A percentile compares a stretch with the other conserved stretches of the same genome.
Evolutionary conservation across 345 rosid species (phyloP).

Genomic region (Populus tremula): DNA sequence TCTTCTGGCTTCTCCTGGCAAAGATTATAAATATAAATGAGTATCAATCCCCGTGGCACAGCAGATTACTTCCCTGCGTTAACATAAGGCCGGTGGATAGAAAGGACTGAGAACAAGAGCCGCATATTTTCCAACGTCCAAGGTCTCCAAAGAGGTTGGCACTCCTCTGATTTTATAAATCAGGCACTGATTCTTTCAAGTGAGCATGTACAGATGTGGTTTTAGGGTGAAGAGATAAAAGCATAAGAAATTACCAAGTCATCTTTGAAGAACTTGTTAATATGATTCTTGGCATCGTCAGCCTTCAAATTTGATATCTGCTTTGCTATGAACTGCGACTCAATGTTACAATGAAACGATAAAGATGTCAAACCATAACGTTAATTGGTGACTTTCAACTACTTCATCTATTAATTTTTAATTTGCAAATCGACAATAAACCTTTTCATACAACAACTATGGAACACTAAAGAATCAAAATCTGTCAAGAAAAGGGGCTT

Average conservation of each 20-base stretch:
- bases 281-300: background rate
- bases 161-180: background rate
- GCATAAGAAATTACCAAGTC: background rate
- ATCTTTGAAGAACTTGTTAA: background rate
- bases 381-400: background rate
- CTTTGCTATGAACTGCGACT: background rate
- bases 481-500: constrained; percentile 50
- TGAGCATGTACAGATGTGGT: background rate
- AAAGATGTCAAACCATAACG: background rate
- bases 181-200: background rate
- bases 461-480: constrained; percentile 29
- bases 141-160: background rate
- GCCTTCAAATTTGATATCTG: background rate
- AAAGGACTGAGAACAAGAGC: background rate
- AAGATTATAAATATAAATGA: background rate
- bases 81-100: background rate
- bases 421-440: constrained; percentile 7
- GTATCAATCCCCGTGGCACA: background rate
- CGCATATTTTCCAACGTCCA: background rate
- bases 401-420: constrained; percentile 1
- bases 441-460: constrained; percentile 8
- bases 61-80: background rate
- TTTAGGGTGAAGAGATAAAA: too few relatives aligned
- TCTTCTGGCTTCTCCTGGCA: background rate
- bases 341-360: background rate